Percentiles rank a stretch among this genome's conserved stretches.
Evolutionary conservation across 1,284 basidiomycete species (phyloP).

Genomic region (Chalciporus sp.): DNA sequence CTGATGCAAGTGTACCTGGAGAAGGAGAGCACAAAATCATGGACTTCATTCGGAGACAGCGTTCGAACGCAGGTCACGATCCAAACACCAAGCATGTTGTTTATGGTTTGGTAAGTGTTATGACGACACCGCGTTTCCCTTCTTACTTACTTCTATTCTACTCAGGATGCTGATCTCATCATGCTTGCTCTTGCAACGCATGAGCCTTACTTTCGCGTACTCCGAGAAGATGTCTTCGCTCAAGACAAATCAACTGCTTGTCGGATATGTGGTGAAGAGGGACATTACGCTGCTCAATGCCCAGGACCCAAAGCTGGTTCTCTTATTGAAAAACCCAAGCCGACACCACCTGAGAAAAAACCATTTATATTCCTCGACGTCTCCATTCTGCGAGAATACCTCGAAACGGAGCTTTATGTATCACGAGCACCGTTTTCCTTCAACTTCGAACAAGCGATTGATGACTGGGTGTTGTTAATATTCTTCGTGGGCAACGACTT

Average conservation of each 20-base stretch:
- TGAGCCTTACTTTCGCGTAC: constrained; percentile 95
- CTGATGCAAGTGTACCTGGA: constrained; percentile 95
- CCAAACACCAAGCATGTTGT: constrained; percentile 97
- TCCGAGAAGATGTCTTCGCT: constrained; percentile 97
- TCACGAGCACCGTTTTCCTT: constrained; percentile 83
- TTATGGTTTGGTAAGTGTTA: constrained; percentile 83
- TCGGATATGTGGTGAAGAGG: constrained; percentile 90
- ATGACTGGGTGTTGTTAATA: constrained; percentile 99
- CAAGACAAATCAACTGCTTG: constrained; percentile 83
- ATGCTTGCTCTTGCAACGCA: constrained; percentile 99
- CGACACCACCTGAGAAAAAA: constrained; percentile 79
- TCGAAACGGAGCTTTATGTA: constrained; percentile 92
- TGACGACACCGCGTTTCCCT: constrained; percentile 1
- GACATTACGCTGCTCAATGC: constrained; percentile 95
- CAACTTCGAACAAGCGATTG: constrained; percentile 94
- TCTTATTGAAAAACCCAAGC: constrained; percentile 64
- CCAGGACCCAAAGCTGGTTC: constrained; percentile 72
- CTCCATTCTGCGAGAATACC: constrained; percentile 92
- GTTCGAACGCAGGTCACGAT: constrained; percentile 86
- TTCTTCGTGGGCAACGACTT: constrained; percentile 99
- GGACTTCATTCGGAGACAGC: constrained; percentile 95
- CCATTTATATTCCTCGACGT: constrained; percentile 99
- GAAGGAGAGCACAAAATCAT: constrained; percentile 99
- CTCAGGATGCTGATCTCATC: constrained; percentile 97
- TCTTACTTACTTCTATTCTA: constrained; percentile 9